phyloP scores from a whole-genome alignment of 495 filamentous ascomycete genomes.

The Penicillium crystallinum region DNA sequence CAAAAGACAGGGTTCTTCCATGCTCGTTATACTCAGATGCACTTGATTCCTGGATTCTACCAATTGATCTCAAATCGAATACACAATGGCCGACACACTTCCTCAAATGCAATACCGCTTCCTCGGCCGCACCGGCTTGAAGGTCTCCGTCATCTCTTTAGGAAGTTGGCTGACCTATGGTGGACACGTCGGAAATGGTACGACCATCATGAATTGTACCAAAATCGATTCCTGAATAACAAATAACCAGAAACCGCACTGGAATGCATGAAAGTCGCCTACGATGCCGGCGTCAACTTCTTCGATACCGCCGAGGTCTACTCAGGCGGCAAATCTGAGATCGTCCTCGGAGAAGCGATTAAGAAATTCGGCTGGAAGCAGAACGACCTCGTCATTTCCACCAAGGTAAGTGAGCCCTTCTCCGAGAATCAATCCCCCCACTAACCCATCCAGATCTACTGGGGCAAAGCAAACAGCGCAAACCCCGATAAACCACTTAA shows the following conservation, averaged over 20 bases:
- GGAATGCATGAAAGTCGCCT: constrained; percentile 69
- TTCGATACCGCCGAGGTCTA: constrained; percentile 51
- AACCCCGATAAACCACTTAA: constrained; percentile 62
- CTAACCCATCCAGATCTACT: constrained; percentile 52
- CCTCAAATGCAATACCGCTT: constrained; percentile 71
- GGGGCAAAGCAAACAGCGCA: constrained; percentile 54
- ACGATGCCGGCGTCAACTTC: constrained; percentile 72
- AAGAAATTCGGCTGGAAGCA: constrained; percentile 60
- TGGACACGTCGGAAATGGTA: constrained; percentile 67
- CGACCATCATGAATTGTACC: background rate
- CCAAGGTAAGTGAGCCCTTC: constrained; percentile 52
- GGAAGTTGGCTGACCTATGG: constrained; percentile 77
- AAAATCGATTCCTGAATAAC: background rate
- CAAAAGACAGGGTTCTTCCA: too few relatives aligned
- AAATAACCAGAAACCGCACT: constrained; percentile 50
- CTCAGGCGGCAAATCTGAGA: constrained; percentile 61
- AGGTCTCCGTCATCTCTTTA: constrained; percentile 69
- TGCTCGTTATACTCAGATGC: too few relatives aligned
- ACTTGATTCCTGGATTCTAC: too few relatives aligned
- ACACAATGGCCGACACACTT: constrained; percentile 26
- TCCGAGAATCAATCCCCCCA: background rate
- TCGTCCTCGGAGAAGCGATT: constrained; percentile 69
- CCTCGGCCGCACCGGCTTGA: constrained; percentile 68
- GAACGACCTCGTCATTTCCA: constrained; percentile 78
- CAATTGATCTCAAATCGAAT: background rate